Evolutionary conservation across 306 rosid genomes (phyloP), one percentile per base, ranked within the genome.

Genomic region (Gastrolobium villosum): DNA sequence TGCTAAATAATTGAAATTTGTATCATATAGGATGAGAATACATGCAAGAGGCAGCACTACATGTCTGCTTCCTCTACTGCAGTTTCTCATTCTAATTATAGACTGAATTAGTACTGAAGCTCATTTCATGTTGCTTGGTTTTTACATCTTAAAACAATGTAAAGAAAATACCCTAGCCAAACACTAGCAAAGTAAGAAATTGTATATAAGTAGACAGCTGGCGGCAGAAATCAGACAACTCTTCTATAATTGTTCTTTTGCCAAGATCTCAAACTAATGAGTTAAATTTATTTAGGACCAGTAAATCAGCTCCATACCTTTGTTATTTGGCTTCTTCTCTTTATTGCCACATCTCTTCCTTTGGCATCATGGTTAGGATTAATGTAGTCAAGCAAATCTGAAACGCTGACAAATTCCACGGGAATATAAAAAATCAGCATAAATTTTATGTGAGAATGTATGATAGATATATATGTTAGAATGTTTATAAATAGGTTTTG

Each of bases 331-430:
- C 71, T 89, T 89, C 83, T 93, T 83, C 92, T 89, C 90, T 84
- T 93, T 74, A 82, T 56, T 53, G 88, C 85, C 13, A 64, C 81
- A 81, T 86, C 89, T 80, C 92, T 87, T 67, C 91, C 96, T 78
- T 85, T 89, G 54, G 85, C 88, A 78, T 79, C 91, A 75, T 90
- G 87, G 73, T 73, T 84, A 31, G 96, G 96, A 82, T 74, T 90
- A 37, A 93, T 93, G 85, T 93, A 93, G 87, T 93, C 97, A 15
- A 93, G 97, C 85, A 93, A 85, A 80, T 93, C 97, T 9, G 97
- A 93, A 41, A 93, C 97, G 60, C 97, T 93, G 90, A 72, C 75
- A 84, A 54, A 60, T 74, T 76, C 72, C 75, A 71, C 28, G 31
- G 63, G 52, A 40, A 52, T 53, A 34, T 8, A 53, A 53, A 28